phyloP scores from a whole-genome alignment of 2,329 filamentous ascomycete species.

The Paraphoma chrysanthemicola region DNA sequence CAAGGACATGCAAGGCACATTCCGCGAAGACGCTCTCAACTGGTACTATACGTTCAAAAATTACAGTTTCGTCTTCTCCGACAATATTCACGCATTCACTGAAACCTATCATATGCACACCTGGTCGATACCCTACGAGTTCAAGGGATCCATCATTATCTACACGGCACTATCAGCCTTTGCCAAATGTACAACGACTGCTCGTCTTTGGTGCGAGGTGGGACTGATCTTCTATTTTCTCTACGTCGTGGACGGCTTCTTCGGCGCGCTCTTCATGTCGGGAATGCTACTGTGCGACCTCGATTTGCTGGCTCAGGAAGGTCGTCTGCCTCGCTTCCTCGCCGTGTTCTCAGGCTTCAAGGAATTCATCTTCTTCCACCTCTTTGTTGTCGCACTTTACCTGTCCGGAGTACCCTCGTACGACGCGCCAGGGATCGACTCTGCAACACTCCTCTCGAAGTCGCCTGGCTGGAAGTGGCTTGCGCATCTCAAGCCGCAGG shows the following conservation, averaged over 20 bases:
- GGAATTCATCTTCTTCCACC: constrained; percentile 44
- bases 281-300: constrained; percentile 48
- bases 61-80: constrained; percentile 71
- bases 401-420: constrained; percentile 67
- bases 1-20: constrained; percentile 58
- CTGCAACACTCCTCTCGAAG: constrained; percentile 52
- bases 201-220: constrained; percentile 62
- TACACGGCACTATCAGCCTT: constrained; percentile 66
- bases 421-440: constrained; percentile 50
- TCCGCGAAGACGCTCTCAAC: constrained; percentile 32
- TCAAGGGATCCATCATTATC: constrained; percentile 67
- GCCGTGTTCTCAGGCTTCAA: constrained; percentile 60
- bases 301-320: constrained; percentile 38
- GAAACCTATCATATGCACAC: constrained; percentile 39
- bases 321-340: constrained; percentile 54
- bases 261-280: constrained; percentile 53
- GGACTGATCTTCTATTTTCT: constrained; percentile 69
- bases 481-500: constrained; percentile 69
- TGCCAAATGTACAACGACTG: constrained; percentile 61
- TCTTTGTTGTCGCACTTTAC: constrained; percentile 61
- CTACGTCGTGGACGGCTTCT: constrained; percentile 71
- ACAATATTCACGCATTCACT: constrained; percentile 65
- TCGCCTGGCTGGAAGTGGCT: constrained; percentile 68
- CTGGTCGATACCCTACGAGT: constrained; percentile 50
- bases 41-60: constrained; percentile 60